Percentiles rank a stretch among this genome's conserved stretches.
Evolutionary conservation across 371 early-diverging fungal species (phyloP).

Genomic region (Mortierella sp.): DNA sequence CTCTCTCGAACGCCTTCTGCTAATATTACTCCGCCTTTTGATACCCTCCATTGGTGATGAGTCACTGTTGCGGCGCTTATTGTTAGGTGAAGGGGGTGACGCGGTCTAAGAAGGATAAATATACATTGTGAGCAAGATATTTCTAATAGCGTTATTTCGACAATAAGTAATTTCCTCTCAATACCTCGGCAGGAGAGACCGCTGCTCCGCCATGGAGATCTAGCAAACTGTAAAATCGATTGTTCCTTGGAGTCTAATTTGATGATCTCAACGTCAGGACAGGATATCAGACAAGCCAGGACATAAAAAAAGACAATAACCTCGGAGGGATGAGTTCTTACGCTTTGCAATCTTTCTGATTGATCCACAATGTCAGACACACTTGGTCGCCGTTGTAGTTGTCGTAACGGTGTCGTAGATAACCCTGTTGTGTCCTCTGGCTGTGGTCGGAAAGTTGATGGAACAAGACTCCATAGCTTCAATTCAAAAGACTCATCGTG

Average conservation of each 20-base stretch:
- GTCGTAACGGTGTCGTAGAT: neutral
- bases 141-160: neutral
- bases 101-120: conserved; percentile 1
- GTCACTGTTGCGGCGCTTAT: conserved; percentile 20
- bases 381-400: conserved; percentile 8
- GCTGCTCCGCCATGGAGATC: neutral
- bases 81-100: conserved; percentile 10
- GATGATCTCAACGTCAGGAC: neutral
- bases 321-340: neutral
- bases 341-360: neutral
- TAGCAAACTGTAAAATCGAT: neutral
- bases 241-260: conserved; percentile 1
- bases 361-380: conserved; percentile 7
- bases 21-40: neutral
- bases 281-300: neutral
- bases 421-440: neutral
- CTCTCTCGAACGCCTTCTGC: neutral
- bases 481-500: conserved; percentile 11
- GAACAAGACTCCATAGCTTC: conserved; percentile 25
- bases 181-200: conserved; percentile 1
- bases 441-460: conserved; percentile 14
- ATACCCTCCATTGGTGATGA: neutral
- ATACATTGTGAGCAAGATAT: neutral
- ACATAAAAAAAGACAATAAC: neutral
- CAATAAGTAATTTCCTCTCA: neutral